Percentiles rank a stretch among this genome's conserved stretches.
These are phyloP conservation scores for Cryptosporidium parvum DNA, from an alignment of 169 alveolate genomes.

Conservation along the genomic window DNA sequence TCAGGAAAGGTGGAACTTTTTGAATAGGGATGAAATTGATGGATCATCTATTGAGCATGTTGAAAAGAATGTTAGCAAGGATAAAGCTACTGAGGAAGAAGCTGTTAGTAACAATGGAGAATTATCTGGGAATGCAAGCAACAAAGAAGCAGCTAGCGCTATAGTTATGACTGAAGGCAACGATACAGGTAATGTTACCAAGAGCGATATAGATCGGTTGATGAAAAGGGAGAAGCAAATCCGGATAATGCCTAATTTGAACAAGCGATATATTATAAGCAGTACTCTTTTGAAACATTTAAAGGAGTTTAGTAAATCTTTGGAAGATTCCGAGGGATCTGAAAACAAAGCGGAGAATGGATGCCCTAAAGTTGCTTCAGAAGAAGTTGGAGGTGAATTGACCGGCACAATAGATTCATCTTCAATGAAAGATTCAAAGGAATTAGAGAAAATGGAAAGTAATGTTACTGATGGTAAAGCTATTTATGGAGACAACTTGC, in stretches of 20 bases:
- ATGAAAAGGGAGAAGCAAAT: constrained; percentile 1
- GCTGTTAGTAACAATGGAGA: background rate
- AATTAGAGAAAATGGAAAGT: background rate
- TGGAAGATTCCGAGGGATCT: background rate
- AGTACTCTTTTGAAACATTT: constrained; percentile 1
- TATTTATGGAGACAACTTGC: background rate
- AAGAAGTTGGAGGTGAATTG: background rate
- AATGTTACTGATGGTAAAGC: background rate
- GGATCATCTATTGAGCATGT: background rate
- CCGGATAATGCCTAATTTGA: background rate
- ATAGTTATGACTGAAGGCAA: background rate
- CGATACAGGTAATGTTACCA: background rate
- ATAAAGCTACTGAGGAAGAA: background rate
- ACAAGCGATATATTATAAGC: background rate
- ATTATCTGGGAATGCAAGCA: background rate
- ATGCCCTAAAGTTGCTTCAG: background rate
- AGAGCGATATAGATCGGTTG: constrained; percentile 27
- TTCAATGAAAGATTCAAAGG: background rate
- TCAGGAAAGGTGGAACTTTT: constrained; percentile 61
- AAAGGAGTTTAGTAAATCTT: constrained; percentile 24
- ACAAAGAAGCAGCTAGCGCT: background rate
- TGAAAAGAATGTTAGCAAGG: background rate
- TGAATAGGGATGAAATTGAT: constrained; percentile 25
- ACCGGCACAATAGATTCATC: background rate
- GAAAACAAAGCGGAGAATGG: background rate